Base-by-base conservation (phyloP, 139 green algal genomes). In the Penium margaritaceum region DNA sequence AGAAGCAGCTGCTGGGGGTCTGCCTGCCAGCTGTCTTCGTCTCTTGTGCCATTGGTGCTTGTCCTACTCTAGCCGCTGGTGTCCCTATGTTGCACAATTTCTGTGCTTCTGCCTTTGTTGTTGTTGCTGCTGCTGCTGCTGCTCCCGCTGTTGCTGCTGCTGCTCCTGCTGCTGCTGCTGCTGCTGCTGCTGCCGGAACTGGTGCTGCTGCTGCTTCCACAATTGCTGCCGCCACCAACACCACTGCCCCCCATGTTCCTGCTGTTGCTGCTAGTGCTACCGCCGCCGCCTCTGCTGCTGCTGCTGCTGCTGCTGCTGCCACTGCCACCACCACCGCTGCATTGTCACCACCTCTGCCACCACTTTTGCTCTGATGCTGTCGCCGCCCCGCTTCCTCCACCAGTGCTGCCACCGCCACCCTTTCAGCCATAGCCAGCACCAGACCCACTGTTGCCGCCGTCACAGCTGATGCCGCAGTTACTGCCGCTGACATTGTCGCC, bases 71-170 rank as follows among this genome's bases (percentile, higher is more conserved):
- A n/a, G n/a, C 47, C 30, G n/a, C 2, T 27, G 3, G 3, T 17
- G 17, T 54, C 44, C n/a, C 44, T 54, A 15, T 54, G 17, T 54
- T 3, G 19, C 44, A 27, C 44, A 27, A 15, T 54, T 19, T 54
- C 44, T 3, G 17, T 3, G 1, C 2, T 19, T 3, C 44, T 14
- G 19, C 24, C 1, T 21, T 57, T 54, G 1, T 21, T 30, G n/a
- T 2, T 69, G 21, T 24, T 69, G n/a, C 62, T 69, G n/a, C 62
- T 53, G n/a, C 38, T 30, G 12, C 53, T 38, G 21, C 53, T 62
- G 9, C 53, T 34, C 2, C 2, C n/a, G 21, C 53, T 38, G 12
- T 2, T 35, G 1, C 53, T 62, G 12, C 53, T 30, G 29, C 53
- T 62, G 9, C 41, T 51, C 41, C 41, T 51, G 9, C 41, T 9